A percentile compares a stretch with the other conserved stretches of the same genome.
phyloP scores from a whole-genome alignment of 371 early-diverging fungal genomes.

The Batrachochytrium dendrobatidis region DNA sequence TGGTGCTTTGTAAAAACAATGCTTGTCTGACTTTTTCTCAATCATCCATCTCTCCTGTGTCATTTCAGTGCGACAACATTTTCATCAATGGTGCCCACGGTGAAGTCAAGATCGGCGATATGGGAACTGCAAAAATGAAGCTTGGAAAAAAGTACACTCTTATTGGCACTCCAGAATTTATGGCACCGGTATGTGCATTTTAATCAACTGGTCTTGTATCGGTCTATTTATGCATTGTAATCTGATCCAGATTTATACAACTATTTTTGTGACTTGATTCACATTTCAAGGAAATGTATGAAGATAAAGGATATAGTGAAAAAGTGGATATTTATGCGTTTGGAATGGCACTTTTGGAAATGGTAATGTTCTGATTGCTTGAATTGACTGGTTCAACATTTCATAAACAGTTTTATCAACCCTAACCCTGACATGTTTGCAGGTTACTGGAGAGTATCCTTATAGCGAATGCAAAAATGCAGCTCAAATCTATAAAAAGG shows the following conservation, averaged over 20 bases:
- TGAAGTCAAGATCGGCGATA: constrained; percentile 89
- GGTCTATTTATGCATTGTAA: constrained; percentile 13
- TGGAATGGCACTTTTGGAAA: constrained; percentile 86
- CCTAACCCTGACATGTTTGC: neutral
- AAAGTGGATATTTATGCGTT: constrained; percentile 92
- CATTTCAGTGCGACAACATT: constrained; percentile 62
- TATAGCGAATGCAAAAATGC: constrained; percentile 81
- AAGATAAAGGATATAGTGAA: constrained; percentile 77
- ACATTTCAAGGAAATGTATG: constrained; percentile 69
- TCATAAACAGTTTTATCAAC: neutral
- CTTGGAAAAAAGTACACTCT: constrained; percentile 74
- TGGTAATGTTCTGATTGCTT: constrained; percentile 37
- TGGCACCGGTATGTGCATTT: constrained; percentile 33
- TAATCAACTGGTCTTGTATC: constrained; percentile 15
- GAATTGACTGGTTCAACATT: neutral
- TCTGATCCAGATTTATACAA: neutral
- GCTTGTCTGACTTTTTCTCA: neutral
- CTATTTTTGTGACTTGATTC: neutral
- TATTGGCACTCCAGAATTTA: constrained; percentile 63
- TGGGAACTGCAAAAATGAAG: constrained; percentile 83
- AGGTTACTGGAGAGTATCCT: constrained; percentile 72
- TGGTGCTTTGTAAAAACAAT: too few relatives aligned
- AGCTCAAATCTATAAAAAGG: constrained; percentile 73
- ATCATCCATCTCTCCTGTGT: constrained; percentile 22
- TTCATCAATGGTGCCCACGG: constrained; percentile 88